Evolutionary conservation across 2,329 filamentous ascomycete species (phyloP).

Genomic region (Coniella vitis): DNA sequence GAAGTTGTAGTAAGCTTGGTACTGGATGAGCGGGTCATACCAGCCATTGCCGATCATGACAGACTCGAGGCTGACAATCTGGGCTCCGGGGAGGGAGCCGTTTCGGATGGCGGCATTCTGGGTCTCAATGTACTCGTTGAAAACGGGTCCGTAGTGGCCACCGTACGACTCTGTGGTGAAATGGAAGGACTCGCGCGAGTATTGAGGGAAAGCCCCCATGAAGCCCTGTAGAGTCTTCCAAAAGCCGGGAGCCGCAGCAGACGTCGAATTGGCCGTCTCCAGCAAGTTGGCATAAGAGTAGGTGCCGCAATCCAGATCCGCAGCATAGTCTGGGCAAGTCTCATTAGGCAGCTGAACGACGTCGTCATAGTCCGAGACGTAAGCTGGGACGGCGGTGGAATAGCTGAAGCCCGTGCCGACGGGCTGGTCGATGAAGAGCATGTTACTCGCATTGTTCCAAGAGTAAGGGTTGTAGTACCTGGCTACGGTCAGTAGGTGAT

Average conservation of each 20-base stretch:
- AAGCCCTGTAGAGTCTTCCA: slow-evolving; percentile 57
- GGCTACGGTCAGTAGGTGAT: background rate
- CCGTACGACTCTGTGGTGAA: slow-evolving; percentile 52
- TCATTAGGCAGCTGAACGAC: slow-evolving; percentile 38
- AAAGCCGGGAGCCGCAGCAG: slow-evolving; percentile 48
- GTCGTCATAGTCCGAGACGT: slow-evolving; percentile 19
- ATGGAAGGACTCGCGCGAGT: slow-evolving; percentile 42
- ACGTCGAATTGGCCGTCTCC: slow-evolving; percentile 48
- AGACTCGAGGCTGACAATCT: slow-evolving; percentile 40
- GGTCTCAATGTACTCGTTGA: slow-evolving; percentile 41
- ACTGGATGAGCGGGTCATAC: slow-evolving; percentile 50
- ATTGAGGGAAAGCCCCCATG: slow-evolving; percentile 52
- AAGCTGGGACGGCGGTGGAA: slow-evolving; percentile 27
- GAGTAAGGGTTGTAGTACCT: slow-evolving; percentile 43
- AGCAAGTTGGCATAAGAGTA: slow-evolving; percentile 45
- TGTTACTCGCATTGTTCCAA: slow-evolving; percentile 49
- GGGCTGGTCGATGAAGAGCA: slow-evolving; percentile 56
- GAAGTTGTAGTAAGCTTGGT: slow-evolving; percentile 52
- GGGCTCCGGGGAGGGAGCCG: slow-evolving; percentile 27
- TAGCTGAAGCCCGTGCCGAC: slow-evolving; percentile 55
- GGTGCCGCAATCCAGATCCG: slow-evolving; percentile 41
- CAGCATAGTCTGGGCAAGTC: slow-evolving; percentile 44
- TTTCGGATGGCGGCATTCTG: slow-evolving; percentile 34
- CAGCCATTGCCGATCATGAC: slow-evolving; percentile 53
- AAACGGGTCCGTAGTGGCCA: slow-evolving; percentile 52